Base-by-base conservation (phyloP, 345 rosid genomes). In the Linum lewisii region DNA sequence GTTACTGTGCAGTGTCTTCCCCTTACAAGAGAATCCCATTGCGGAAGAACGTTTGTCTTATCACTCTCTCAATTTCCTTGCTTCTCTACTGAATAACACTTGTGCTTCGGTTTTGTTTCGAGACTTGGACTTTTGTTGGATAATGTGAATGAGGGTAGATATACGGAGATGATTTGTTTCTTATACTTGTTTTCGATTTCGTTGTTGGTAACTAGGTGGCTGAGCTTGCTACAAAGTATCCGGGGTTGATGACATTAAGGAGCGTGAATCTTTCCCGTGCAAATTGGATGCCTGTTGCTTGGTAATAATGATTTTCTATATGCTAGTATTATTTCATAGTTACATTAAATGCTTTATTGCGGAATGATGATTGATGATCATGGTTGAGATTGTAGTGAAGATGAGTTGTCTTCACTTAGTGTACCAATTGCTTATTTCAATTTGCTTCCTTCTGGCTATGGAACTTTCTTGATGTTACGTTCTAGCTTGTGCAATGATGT, bases 281-380 rank as follows among this genome's bases (percentile, higher is more conserved):
- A 16, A 86, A 92, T 73, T 89, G 97, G 97, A 82, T 89, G 86
- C 78, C 92, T n/a, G 84, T 89, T 62, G 87, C 97, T 47, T 89
- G 97, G 97, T 87, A 72, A 74, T 75, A 21, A 24, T 26, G 38
- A 32, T 53, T n/a, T 20, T 18, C 9, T 61, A 51, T 66, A 1
- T 20, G 24, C 7, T 5, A 54, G 20, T 59, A 22, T 20, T 32
- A n/a, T 57, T 63, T 21, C 56, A 14, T 20, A 29, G 15, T 32
- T 58, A 8, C 45, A 6, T 1, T 21, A 11, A 32, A 13, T 18
- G n/a, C 10, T 21, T 29, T 29, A 21, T 57, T 57, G 7, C 9
- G 29, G 22, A 34, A 7, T 15, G n/a, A n/a, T 19, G 18, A 2
- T 57, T n/a, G 13, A n/a, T n/a, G n/a, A n/a, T n/a, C n/a, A 57